phyloP scores from a whole-genome alignment of 1,284 basidiomycete genomes.

The Cystobasidiaceae sp. region DNA sequence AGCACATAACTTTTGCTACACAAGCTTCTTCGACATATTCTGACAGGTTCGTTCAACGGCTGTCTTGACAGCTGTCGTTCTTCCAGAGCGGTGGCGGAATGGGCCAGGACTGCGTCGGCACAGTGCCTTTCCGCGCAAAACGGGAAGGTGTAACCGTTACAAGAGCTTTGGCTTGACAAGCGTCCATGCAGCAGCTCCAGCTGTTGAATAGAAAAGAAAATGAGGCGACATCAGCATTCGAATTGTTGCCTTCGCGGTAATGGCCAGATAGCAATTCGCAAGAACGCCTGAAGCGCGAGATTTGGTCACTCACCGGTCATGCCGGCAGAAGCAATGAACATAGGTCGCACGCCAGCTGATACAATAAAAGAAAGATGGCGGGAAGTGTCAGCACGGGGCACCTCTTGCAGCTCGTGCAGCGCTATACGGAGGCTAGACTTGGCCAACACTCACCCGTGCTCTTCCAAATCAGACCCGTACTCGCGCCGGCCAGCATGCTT shows the following conservation, averaged over 20 bases:
- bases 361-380: conserved; percentile 48
- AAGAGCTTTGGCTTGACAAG: conserved; percentile 40
- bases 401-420: conserved; percentile 39
- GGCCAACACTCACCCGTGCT: conserved; percentile 65
- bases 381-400: conserved; percentile 37
- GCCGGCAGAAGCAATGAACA: conserved; percentile 77
- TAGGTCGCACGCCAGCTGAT: conserved; percentile 82
- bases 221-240: neutral
- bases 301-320: conserved; percentile 65
- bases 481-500: conserved; percentile 83
- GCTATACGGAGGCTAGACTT: neutral
- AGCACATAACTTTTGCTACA: too few species aligned
- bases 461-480: conserved; percentile 89
- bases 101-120: too few species aligned
- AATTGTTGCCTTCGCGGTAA: neutral
- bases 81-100: too few species aligned
- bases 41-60: too few species aligned
- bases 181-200: conserved; percentile 41
- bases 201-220: conserved; percentile 7
- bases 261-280: neutral
- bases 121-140: too few species aligned
- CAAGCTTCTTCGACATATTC: too few species aligned
- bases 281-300: conserved; percentile 57
- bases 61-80: too few species aligned
- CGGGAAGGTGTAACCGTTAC: conserved; percentile 2